Conservation (phyloP, 2,329 filamentous ascomycete species). For the Cercospora sp. region DNA sequence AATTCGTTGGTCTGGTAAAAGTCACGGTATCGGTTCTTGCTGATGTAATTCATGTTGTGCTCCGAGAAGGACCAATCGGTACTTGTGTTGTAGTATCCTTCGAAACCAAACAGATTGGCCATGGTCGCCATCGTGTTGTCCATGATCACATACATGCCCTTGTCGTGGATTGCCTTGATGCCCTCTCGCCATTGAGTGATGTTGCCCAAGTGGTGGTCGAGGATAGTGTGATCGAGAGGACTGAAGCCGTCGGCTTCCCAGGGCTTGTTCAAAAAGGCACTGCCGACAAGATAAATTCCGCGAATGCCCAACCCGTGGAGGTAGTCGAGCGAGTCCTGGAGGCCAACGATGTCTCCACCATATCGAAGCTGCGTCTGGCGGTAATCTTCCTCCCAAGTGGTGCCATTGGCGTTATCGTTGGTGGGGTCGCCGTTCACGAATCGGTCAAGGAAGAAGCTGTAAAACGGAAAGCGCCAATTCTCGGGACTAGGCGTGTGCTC, state of each 20-base stretch:
- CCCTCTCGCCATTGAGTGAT: conserved; percentile 59
- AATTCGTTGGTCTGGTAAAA: conserved; percentile 58
- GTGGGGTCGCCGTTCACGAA: conserved; percentile 65
- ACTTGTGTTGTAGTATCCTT: conserved; percentile 60
- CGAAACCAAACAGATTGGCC: conserved; percentile 63
- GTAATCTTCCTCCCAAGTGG: conserved; percentile 61
- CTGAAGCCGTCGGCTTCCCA: conserved; percentile 63
- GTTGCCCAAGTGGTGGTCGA: conserved; percentile 63
- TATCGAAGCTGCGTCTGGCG: conserved; percentile 63
- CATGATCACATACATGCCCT: conserved; percentile 65
- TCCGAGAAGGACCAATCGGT: conserved; percentile 58
- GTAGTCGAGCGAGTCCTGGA: conserved; percentile 63
- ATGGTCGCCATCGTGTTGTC: conserved; percentile 67
- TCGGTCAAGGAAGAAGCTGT: conserved; percentile 63
- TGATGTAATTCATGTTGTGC: conserved; percentile 60
- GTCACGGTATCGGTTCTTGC: conserved; percentile 57
- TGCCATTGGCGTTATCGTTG: conserved; percentile 64
- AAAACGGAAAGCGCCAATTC: conserved; percentile 67
- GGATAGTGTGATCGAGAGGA: conserved; percentile 59
- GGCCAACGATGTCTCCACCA: conserved; percentile 60
- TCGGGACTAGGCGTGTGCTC: conserved; percentile 56
- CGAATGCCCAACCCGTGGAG: conserved; percentile 63
- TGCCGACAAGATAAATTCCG: conserved; percentile 64
- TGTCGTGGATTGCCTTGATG: conserved; percentile 60
- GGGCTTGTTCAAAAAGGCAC: conserved; percentile 62